These are phyloP conservation scores for Picea abies DNA, from an alignment of 83 land plant genomes.

Conservation along the genomic window DNA sequence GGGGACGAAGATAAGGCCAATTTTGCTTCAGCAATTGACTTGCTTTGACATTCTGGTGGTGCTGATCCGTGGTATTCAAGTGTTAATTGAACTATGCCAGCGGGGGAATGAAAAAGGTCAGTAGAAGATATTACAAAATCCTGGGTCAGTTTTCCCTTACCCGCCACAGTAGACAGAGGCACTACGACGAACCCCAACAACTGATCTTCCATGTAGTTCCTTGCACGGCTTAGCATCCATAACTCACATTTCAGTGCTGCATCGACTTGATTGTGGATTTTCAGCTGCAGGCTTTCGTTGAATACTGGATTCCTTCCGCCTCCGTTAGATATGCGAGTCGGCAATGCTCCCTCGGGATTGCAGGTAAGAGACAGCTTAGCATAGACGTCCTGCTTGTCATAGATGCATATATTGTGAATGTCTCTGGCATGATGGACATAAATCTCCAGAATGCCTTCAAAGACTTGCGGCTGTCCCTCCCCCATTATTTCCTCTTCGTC, in stretches of 20 bases:
- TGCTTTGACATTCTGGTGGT: conserved; percentile 35
- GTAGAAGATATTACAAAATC: conserved; percentile 80
- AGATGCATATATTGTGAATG: conserved; percentile 76
- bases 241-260: conserved; percentile 73
- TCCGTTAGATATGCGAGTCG: conserved; percentile 61
- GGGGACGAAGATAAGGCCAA: conserved; percentile 14
- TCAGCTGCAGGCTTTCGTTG: conserved; percentile 57
- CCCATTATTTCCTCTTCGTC: neutral
- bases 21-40: conserved; percentile 17
- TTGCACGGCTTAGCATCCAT: conserved; percentile 79
- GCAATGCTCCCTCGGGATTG: conserved; percentile 44
- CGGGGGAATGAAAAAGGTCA: conserved; percentile 85
- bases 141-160: conserved; percentile 40
- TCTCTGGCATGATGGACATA: conserved; percentile 57
- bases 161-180: conserved; percentile 55
- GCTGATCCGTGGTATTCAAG: conserved; percentile 51
- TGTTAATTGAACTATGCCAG: conserved; percentile 65
- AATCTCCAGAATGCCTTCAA: conserved; percentile 47
- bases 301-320: conserved; percentile 89
- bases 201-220: conserved; percentile 78
- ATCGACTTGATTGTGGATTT: conserved; percentile 36
- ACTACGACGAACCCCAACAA: conserved; percentile 70
- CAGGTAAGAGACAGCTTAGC: conserved; percentile 76
- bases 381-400: conserved; percentile 89
- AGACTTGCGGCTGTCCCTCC: neutral